Evolutionary conservation across 108 stramenopile genomes (phyloP), one percentile per base, ranked within the genome.

Genomic region (Chaetoceros muelleri): DNA sequence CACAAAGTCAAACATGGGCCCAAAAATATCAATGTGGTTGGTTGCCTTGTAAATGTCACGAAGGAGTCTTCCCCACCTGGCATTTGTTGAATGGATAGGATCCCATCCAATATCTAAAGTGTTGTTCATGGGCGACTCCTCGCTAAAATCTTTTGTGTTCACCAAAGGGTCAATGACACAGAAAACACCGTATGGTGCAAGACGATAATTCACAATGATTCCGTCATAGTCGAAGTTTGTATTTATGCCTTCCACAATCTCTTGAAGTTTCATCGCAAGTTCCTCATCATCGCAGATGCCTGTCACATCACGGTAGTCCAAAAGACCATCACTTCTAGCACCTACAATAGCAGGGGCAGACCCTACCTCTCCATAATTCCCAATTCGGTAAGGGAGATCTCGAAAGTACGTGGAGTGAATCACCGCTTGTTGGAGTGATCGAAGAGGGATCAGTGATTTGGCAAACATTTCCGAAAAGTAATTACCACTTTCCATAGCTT

Each of bases 261-360:
- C 34, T 10, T 5, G 13, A 40, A 40, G 13, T 13, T 40, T 13
- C 13, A 10, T 40, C 34, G 13, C 13, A 5, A 40, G 13, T 5
- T 40, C 13, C 5, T 40, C 8, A 51, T 51, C 49, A 26, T 51
- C 49, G 49, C 49, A 51, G 16, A 51, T 5, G 8, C 49, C 49
- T 10, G 49, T 51, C 5, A 51, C 49, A 16, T 51, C 16, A 16
- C 49, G 49, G 34, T 40, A 40, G 13, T 40, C 34, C 5, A 40
- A 13, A 40, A 40, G 8, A 40, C 34, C 34, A 10, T 40, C 34
- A 5, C 8, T 10, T 10, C 13, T 40, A 10, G 5, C 34, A 10
- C 34, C 34, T 40, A 13, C 5, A 40, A 40, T 40, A 5, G 13
- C 13, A 13, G 34, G 34, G 34, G 34, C 34, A 10, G 34, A 40